Conservation (phyloP, 169 alveolate species). For the Plasmodium blacklocki region DNA sequence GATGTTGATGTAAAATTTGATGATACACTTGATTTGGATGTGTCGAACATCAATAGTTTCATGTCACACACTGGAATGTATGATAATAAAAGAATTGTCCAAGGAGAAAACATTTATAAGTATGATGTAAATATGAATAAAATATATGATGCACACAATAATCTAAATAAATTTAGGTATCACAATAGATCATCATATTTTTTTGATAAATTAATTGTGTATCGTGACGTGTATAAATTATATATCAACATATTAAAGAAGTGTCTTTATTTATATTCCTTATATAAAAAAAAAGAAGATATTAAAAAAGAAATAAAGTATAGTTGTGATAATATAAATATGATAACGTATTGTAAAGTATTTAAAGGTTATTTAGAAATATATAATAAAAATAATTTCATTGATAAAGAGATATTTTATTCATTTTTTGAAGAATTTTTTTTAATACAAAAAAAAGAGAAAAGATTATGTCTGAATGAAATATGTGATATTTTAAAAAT, state of each 20-base stretch:
- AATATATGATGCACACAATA: too few relatives aligned
- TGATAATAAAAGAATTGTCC: neutral
- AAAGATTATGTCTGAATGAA: conserved; percentile 3
- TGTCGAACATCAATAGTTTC: too few relatives aligned
- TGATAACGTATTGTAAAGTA: conserved; percentile 30
- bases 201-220: too few relatives aligned
- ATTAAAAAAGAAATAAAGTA: too few relatives aligned
- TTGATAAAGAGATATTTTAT: conserved; percentile 22
- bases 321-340: conserved; percentile 14
- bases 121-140: neutral
- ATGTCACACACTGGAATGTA: neutral
- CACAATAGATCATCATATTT: too few relatives aligned
- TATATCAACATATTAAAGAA: conserved; percentile 26
- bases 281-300: neutral
- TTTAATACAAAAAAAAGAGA: conserved; percentile 23
- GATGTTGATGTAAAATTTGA: neutral
- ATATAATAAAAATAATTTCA: conserved; percentile 1
- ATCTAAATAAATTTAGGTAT: too few relatives aligned
- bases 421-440: conserved; percentile 20
- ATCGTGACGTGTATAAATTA: neutral
- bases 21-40: too few relatives aligned
- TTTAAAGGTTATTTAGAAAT: conserved; percentile 33
- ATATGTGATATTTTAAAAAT: neutral
- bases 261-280: conserved; percentile 21
- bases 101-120: neutral